These are phyloP conservation scores for Fusarium burgessii DNA, from an alignment of 2,329 filamentous ascomycete species.

Conservation along the genomic window DNA sequence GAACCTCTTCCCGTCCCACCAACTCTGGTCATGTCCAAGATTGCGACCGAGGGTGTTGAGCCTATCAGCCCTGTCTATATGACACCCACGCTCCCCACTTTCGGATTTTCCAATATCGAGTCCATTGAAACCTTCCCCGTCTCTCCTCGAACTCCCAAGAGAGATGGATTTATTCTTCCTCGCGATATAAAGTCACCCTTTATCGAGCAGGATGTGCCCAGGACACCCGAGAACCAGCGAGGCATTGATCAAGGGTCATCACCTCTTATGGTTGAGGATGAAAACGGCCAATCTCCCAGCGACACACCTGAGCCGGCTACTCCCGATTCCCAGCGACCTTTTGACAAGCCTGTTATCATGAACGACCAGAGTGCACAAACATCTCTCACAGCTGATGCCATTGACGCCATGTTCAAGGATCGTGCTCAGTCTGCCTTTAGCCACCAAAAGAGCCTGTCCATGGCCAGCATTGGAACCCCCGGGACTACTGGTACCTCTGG, in stretches of 20 bases:
- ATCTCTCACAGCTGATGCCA: conserved; percentile 81
- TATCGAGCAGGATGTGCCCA: conserved; percentile 49
- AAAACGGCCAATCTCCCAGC: conserved; percentile 66
- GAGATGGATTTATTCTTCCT: conserved; percentile 69
- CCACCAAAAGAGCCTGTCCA: conserved; percentile 54
- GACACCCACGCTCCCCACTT: conserved; percentile 43
- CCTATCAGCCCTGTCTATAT: conserved; percentile 54
- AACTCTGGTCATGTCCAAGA: conserved; percentile 53
- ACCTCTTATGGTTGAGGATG: conserved; percentile 72
- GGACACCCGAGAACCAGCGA: conserved; percentile 57
- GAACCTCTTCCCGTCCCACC: conserved; percentile 43
- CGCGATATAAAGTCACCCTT: conserved; percentile 55
- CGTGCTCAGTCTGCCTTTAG: conserved; percentile 36
- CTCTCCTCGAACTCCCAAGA: conserved; percentile 63
- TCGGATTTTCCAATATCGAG: conserved; percentile 60
- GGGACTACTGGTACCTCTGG: conserved; percentile 54
- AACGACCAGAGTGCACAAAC: conserved; percentile 85
- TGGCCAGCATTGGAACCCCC: conserved; percentile 50
- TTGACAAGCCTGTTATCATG: conserved; percentile 63
- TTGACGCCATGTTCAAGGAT: conserved; percentile 78
- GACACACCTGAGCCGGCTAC: conserved; percentile 57
- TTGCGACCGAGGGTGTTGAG: conserved; percentile 52
- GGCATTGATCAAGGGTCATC: conserved; percentile 56
- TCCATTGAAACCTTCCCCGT: conserved; percentile 61
- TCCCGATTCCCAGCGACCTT: conserved; percentile 67